Evolutionary conservation across 1,284 basidiomycete species (phyloP), one percentile per base, ranked within the genome.

Genomic region (Cerioporus squamosus): DNA sequence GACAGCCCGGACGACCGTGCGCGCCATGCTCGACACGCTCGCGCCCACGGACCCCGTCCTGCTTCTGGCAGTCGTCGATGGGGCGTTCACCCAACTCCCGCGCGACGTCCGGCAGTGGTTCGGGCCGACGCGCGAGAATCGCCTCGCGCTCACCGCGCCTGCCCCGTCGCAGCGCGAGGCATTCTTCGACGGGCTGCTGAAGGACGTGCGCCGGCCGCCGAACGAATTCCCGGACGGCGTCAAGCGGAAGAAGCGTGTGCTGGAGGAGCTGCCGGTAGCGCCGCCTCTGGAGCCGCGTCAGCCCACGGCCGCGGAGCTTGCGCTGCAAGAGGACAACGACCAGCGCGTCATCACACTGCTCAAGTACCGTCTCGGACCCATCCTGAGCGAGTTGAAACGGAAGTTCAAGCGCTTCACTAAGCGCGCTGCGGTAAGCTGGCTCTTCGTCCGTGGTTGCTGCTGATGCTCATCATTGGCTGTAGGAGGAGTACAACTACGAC

Each of bases 371-470:
- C 82, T 99, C 6, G 91, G 93, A 0, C 92, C 93, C 0, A 90
- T 98, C 49, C 76, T 98, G 40, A 85, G 84, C 2, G 95, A 98
- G 72, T 78, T 99, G 65, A 94, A 94, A 77, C 87, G 94, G 71
- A 96, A 97, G 76, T 97, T 93, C 76, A 95, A 95, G 78, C 84
- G 93, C 64, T 97, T 97, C 70, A 93, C 88, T 0, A 92, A 95
- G 72, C 79, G 85, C 43, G 91, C 94, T 44, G 85, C 83, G 70
- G 94, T 95, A 66, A 70, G 87, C 81, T 5, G 14, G 9, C 33
- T 48, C 17, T 36, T 55, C 59, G 15, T 55, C 22, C 17, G 43
- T 38, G 43, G 38, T 44, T 36, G 9, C 33, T 23, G 15, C 15
- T 51, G 17, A 9, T 26, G 46, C 6, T 22, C 54, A 39, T 40